A percentile compares a stretch with the other conserved stretches of the same genome.
Conservation (phyloP, 257 asterid species). For the Solanum raphanifolium region DNA sequence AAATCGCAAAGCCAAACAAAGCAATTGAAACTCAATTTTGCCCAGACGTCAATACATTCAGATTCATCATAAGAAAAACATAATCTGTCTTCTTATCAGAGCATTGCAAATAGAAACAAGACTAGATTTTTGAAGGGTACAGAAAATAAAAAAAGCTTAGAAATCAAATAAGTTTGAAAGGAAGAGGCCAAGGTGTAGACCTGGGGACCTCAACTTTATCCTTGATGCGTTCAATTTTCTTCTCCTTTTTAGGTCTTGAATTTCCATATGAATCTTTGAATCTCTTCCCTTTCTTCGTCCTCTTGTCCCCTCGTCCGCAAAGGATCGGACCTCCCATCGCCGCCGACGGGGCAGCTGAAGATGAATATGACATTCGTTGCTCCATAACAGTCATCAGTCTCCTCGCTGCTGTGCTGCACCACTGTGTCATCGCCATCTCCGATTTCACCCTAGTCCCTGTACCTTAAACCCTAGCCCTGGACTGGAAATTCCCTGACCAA, state of each 20-base stretch:
- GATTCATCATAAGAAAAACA: not conserved
- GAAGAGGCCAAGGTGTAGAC: slow-evolving; percentile 95
- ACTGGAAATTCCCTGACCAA: not conserved
- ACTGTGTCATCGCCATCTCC: slow-evolving; percentile 46
- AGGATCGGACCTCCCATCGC: slow-evolving; percentile 34
- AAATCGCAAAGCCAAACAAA: not conserved
- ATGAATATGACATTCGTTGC: slow-evolving; percentile 28
- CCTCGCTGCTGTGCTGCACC: slow-evolving; percentile 33
- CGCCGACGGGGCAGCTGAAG: slow-evolving; percentile 9
- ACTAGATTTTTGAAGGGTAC: not conserved
- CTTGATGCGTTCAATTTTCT: slow-evolving; percentile 64
- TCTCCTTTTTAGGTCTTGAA: slow-evolving; percentile 58
- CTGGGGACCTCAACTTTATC: slow-evolving; percentile 76
- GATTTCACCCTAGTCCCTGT: not conserved
- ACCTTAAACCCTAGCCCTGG: slow-evolving; percentile 34
- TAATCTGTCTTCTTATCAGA: not conserved
- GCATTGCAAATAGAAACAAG: not conserved
- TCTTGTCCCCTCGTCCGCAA: slow-evolving; percentile 85
- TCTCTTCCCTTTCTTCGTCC: slow-evolving; percentile 71
- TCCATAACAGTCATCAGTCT: slow-evolving; percentile 18
- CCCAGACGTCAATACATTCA: not conserved
- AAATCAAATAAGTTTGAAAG: slow-evolving; percentile 63
- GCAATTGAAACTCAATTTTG: not conserved
- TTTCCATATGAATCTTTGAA: slow-evolving; percentile 81
- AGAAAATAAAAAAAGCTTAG: not conserved